These are phyloP conservation scores for Ramularia collo-cygni DNA, from an alignment of 2,329 filamentous ascomycete genomes.

Conservation along the genomic window DNA sequence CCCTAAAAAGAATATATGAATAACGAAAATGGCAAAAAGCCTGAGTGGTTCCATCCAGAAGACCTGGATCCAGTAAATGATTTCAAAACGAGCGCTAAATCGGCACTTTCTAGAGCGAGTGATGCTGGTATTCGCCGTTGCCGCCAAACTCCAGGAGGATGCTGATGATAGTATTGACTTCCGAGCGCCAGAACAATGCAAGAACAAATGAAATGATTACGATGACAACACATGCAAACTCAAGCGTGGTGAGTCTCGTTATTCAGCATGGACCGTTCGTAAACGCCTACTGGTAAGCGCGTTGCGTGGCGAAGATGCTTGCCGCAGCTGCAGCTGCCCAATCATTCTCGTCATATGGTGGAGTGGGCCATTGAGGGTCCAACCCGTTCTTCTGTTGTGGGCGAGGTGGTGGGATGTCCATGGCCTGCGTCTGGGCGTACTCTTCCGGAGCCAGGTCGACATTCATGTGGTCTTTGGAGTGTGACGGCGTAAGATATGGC, in stretches of 20 bases:
- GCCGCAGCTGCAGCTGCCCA: conserved; percentile 80
- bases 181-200: conserved; percentile 14
- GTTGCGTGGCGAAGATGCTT: conserved; percentile 70
- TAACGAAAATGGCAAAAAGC: no score
- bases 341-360: conserved; percentile 87
- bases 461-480: conserved; percentile 76
- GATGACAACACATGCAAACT: neutral
- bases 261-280: no score
- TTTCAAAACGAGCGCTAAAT: conserved; percentile 11
- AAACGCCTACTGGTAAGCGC: conserved; percentile 28
- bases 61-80: conserved; percentile 13
- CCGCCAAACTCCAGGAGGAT: conserved; percentile 7
- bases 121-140: conserved; percentile 4
- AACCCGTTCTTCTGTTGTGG: conserved; percentile 43
- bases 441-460: conserved; percentile 63
- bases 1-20: neutral
- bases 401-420: conserved; percentile 59
- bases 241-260: conserved; percentile 2
- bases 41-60: neutral
- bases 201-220: conserved; percentile 16
- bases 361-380: conserved; percentile 80
- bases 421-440: conserved; percentile 60
- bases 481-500: conserved; percentile 60
- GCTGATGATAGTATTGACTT: conserved; percentile 3
- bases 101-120: conserved; percentile 9